A percentile compares a stretch with the other conserved stretches of the same genome.
Conservation (phyloP, 257 asterid species). For the Gardenia jasminoides region DNA sequence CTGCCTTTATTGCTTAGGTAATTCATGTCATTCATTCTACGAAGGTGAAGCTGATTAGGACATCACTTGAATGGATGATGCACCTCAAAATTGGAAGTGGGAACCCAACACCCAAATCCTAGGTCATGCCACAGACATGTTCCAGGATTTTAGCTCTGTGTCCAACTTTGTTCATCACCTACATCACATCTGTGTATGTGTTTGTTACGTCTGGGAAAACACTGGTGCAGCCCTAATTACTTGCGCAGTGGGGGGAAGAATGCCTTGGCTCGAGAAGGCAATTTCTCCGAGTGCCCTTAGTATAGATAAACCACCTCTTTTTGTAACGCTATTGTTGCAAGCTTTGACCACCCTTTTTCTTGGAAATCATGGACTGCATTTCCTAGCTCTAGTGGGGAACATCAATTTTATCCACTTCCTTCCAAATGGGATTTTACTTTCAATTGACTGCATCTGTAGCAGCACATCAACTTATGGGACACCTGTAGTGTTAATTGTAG, state of each 20-base stretch:
- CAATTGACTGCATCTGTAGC: background rate
- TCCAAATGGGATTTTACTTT: background rate
- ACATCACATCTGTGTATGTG: background rate
- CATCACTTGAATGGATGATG: constrained; percentile 33
- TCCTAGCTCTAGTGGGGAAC: constrained; percentile 18
- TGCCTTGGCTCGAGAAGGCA: constrained; percentile 21
- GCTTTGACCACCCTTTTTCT: background rate
- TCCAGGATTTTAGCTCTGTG: constrained; percentile 37
- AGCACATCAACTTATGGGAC: background rate
- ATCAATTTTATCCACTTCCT: constrained; percentile 12
- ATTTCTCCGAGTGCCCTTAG: constrained; percentile 28
- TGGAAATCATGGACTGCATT: constrained; percentile 3
- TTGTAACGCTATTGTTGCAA: constrained; percentile 8
- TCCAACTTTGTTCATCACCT: constrained; percentile 7
- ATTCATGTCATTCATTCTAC: constrained; percentile 35
- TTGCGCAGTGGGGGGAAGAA: background rate
- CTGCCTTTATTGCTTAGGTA: constrained; percentile 26
- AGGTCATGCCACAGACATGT: constrained; percentile 25
- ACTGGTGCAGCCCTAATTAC: constrained; percentile 3
- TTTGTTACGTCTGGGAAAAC: constrained; percentile 2
- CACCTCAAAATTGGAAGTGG: constrained; percentile 27
- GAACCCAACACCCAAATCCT: constrained; percentile 12
- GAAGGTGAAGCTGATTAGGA: constrained; percentile 51
- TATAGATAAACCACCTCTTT: constrained; percentile 32
- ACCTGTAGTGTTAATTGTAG: background rate